Evolutionary conservation across 148 eudicot genomes (phyloP), one percentile per base, ranked within the genome.

Genomic region (Rhododendron williamsianum): DNA sequence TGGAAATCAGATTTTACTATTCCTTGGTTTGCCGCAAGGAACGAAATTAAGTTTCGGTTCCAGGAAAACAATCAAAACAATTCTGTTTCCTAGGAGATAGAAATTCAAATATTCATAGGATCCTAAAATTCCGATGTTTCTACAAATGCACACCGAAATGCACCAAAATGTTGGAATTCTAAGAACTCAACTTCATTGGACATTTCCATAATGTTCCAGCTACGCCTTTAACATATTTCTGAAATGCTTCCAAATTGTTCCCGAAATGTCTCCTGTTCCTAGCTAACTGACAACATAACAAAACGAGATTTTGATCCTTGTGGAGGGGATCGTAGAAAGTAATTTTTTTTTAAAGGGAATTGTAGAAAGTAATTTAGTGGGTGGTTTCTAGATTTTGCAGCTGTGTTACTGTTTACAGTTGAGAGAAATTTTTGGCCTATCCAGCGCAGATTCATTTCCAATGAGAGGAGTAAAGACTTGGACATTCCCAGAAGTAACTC

Each of bases 321-420:
- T 15, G 46, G 45, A 19, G 21, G 60, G 23, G 23, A 54, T 54
- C 0, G 1, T 18, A 54, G 21, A 54, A 54, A 54, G 60, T 54
- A 54, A 54, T 3, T 18, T 54, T 0, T 52, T 54, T 54, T 18
- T 16, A 0, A 54, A 54, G 60, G 60, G 58, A 13, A 15, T 46
- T 54, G 81, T 48, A 79, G 19, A 78, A 43, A 78, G 81, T 45
- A 43, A 38, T 80, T 80, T n/a, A 18, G 25, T 35, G 46, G 83
- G 15, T 54, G 41, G 30, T 46, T 78, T 46, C 81, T 19, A 38
- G 48, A 78, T 51, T 27, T 13, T 80, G 63, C 6, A 16, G 9
- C 82, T 41, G 36, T n/a, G 76, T 41, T 82, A 82, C 25, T 33
- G 54, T 63, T 45, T 67, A 30, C 30, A 23, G 43, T 45, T 30